Conservation (phyloP, 768 basidiomycete species). For the Termitomyces sp. region DNA sequence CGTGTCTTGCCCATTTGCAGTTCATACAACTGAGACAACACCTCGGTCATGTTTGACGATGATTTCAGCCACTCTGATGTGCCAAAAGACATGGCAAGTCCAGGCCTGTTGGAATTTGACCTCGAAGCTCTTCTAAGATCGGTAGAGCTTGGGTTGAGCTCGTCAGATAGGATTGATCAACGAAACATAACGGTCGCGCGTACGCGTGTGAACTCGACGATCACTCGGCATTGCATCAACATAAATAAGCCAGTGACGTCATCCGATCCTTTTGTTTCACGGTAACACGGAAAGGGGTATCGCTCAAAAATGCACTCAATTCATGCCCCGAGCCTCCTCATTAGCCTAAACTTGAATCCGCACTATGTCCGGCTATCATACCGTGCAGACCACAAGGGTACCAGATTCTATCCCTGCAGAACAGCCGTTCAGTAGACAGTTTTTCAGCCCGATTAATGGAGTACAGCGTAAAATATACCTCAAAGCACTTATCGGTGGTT, state of each 20-base stretch:
- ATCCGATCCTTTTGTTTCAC: background rate
- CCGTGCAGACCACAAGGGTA: background rate
- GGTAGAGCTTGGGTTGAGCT: no score
- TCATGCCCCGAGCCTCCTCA: background rate
- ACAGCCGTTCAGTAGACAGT: slow-evolving; percentile 6
- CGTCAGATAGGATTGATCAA: no score
- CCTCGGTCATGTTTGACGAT: no score
- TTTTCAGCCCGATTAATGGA: slow-evolving; percentile 8
- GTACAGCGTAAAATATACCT: slow-evolving; percentile 13
- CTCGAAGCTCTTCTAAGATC: no score
- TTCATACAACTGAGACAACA: no score
- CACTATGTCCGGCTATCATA: background rate
- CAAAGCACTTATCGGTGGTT: slow-evolving; percentile 8
- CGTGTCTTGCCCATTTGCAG: no score
- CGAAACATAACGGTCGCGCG: no score
- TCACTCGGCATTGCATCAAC: no score
- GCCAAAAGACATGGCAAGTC: no score
- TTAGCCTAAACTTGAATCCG: background rate
- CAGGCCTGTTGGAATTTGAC: no score
- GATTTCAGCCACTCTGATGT: no score
- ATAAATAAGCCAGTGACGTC: background rate
- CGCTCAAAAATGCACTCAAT: background rate
- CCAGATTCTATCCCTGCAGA: background rate
- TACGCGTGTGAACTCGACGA: no score
- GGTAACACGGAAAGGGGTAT: background rate